phyloP scores from a whole-genome alignment of 2,329 filamentous ascomycete species.

The Diplodia intermedia region DNA sequence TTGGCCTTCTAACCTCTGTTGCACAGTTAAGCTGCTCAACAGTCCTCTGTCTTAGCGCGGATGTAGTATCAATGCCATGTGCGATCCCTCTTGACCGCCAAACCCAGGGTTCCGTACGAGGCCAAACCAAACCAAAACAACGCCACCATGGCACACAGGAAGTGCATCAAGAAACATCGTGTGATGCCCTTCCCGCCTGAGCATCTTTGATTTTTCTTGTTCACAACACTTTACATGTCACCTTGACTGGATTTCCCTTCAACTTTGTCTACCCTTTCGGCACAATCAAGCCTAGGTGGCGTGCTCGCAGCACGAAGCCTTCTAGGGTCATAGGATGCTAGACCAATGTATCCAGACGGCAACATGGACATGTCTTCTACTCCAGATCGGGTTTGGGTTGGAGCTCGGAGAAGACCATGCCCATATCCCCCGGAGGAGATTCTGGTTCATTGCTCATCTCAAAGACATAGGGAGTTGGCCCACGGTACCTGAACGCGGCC shows the following conservation, averaged over 20 bases:
- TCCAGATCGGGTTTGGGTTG: neutral
- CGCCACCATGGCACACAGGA: neutral
- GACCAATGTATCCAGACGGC: neutral
- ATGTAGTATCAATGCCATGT: neutral
- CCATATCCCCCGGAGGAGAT: too few relatives aligned
- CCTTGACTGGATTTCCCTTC: neutral
- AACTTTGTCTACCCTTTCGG: neutral
- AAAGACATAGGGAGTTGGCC: too few relatives aligned
- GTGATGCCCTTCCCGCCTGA: neutral
- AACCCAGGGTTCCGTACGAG: neutral
- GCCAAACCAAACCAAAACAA: neutral
- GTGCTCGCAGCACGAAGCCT: neutral
- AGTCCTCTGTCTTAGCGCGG: conserved; percentile 2
- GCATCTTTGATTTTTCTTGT: neutral
- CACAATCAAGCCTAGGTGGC: neutral
- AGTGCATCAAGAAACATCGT: neutral
- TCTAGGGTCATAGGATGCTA: neutral
- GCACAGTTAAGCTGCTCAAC: too few relatives aligned
- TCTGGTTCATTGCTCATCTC: too few relatives aligned
- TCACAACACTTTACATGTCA: neutral
- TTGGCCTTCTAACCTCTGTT: neutral
- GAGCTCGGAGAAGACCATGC: neutral
- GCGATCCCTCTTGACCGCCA: neutral
- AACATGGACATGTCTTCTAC: neutral
- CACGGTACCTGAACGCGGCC: neutral